Conservation (phyloP, 176 grass and related monocot genomes). For the Hordeum marinum region DNA sequence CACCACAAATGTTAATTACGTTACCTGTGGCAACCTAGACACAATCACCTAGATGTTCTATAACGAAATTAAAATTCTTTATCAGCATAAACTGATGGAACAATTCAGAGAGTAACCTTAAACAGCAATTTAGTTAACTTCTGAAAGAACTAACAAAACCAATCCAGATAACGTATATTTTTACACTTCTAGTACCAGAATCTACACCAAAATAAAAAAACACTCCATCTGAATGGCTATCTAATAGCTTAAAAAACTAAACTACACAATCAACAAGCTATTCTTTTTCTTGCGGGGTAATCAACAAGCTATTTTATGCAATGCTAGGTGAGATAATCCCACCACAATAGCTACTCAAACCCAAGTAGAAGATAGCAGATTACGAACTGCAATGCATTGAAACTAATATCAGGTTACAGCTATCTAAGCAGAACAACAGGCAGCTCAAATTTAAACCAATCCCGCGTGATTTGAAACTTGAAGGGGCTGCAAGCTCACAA, state of each 20-base stretch:
- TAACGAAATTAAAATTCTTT: neutral
- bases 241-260: neutral
- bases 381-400: neutral
- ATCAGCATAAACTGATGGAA: neutral
- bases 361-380: neutral
- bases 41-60: neutral
- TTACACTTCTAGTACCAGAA: neutral
- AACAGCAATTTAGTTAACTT: neutral
- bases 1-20: neutral
- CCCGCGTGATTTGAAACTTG: neutral
- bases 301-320: neutral
- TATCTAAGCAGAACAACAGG: neutral
- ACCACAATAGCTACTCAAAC: neutral
- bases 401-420: neutral
- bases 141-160: neutral
- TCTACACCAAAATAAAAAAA: neutral
- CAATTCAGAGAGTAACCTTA: neutral
- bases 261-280: neutral
- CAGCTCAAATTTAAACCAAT: neutral
- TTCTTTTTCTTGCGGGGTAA: too few species aligned
- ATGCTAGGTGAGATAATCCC: neutral
- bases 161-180: neutral
- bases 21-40: neutral
- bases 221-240: neutral
- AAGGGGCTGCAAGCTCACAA: neutral